Percentiles rank a stretch among this genome's conserved stretches.
Conservation (phyloP, 768 basidiomycete genomes). For the Lepiota brunneoincarnata region DNA sequence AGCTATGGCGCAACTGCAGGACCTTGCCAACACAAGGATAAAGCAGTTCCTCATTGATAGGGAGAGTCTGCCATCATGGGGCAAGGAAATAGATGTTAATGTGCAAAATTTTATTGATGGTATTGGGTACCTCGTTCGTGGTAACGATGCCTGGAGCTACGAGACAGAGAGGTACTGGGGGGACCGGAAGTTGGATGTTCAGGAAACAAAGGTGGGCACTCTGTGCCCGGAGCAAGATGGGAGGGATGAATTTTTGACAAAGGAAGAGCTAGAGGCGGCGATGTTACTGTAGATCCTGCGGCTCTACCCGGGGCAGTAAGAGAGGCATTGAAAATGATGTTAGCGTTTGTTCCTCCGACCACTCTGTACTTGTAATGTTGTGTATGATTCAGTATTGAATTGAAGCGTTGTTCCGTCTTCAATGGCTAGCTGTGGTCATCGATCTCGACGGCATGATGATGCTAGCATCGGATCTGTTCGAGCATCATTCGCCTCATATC, state of each 20-base stretch:
- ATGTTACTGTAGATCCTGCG: background rate
- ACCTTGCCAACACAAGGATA: conserved; percentile 4
- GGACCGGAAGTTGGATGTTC: conserved; percentile 16
- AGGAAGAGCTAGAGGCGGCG: conserved; percentile 1
- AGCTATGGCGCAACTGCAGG: conserved; percentile 16
- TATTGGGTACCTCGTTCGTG: conserved; percentile 11
- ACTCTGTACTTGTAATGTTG: too few relatives aligned
- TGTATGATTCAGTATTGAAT: too few relatives aligned
- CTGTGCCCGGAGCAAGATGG: conserved; percentile 12
- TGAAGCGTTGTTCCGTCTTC: too few relatives aligned
- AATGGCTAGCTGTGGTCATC: too few relatives aligned
- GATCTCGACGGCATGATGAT: too few relatives aligned
- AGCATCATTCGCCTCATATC: too few relatives aligned
- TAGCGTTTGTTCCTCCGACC: too few relatives aligned
- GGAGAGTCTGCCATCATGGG: conserved; percentile 15
- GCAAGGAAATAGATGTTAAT: conserved; percentile 11
- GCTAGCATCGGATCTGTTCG: too few relatives aligned
- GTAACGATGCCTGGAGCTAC: conserved; percentile 14
- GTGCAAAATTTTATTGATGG: conserved; percentile 14
- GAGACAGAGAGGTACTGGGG: conserved; percentile 15
- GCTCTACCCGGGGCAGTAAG: too few relatives aligned
- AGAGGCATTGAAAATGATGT: too few relatives aligned
- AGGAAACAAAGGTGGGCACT: conserved; percentile 18
- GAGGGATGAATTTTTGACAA: conserved; percentile 1
- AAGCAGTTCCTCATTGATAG: conserved; percentile 8